These are phyloP conservation scores for Diaporthe eres DNA, from an alignment of 2,329 filamentous ascomycete genomes.

Conservation along the genomic window DNA sequence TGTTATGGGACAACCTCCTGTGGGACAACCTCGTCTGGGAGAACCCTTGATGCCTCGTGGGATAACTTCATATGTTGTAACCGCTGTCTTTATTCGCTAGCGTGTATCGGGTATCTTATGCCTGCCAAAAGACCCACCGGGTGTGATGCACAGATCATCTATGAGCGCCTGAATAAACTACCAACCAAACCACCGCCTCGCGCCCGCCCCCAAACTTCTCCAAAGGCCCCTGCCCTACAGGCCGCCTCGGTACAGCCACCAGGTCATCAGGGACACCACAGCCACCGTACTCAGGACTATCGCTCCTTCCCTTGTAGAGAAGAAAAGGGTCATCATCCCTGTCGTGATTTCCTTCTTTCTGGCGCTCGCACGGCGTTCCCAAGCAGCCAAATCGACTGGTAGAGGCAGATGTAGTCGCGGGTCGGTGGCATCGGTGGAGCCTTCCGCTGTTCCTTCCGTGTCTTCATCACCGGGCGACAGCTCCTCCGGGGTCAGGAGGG, in stretches of 20 bases:
- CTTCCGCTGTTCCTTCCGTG: constrained; percentile 8
- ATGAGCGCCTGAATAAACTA: not conserved
- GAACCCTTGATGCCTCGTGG: too few species aligned
- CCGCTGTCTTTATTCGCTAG: constrained; percentile 32
- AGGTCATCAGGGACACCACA: constrained; percentile 58
- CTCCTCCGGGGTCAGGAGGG: constrained; percentile 63
- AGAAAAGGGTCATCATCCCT: constrained; percentile 69
- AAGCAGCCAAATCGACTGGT: constrained; percentile 68
- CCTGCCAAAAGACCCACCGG: too few species aligned
- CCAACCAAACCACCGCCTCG: not conserved
- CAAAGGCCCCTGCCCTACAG: constrained; percentile 36
- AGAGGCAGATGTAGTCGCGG: constrained; percentile 63
- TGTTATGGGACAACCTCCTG: too few species aligned
- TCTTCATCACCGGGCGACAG: constrained; percentile 50
- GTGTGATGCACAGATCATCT: not conserved
- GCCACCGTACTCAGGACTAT: constrained; percentile 60
- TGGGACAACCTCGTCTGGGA: too few species aligned
- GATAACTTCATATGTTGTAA: not conserved
- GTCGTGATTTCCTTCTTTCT: constrained; percentile 62
- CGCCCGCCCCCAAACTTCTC: too few species aligned
- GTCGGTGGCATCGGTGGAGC: constrained; percentile 48
- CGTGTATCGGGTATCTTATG: constrained; percentile 21
- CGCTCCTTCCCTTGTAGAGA: constrained; percentile 67
- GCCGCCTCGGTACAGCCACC: constrained; percentile 56
- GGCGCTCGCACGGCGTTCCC: constrained; percentile 64